Base-by-base conservation (phyloP, 192 early-diverging fungal species). In the Allomyces javanicus region DNA sequence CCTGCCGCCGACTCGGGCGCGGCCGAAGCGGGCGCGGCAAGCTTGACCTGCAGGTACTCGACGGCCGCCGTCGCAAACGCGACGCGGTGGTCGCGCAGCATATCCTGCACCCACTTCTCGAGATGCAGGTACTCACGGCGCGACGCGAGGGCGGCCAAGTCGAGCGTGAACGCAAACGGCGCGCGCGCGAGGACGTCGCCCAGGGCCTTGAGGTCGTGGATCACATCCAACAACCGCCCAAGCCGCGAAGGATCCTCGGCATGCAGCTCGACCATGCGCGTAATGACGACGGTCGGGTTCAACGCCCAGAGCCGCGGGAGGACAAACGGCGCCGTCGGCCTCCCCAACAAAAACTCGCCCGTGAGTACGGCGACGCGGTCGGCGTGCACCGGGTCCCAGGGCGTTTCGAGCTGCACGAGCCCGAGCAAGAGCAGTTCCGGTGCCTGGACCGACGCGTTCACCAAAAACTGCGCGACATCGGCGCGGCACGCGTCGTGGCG, bases 61-160 rank as follows among this genome's bases (percentile, higher is more conserved):
- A 93, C 72, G 70, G 88, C 89, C 0, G 85, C 81, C 21, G 75
- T 74, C 50, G 85, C 64, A 75, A 93, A 93, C 12, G 70, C 27
- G 50, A 85, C 81, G n/a, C 83, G 78, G 44, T 83, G 77, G 9
- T 83, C 77, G 9, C 69, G 63, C 12, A 91, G 78, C 26, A 85
- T 84, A 62, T 89, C 89, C 65, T 78, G 81, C 10, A 93, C 71
- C 89, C 89, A 93, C 71, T 89, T 90, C 67, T 91, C 91, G 1
- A 93, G 68, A 65, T 88, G 90, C 5, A 93, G 70, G 63, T 83
- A 87, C 66, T 90, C 87, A 25, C 87, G 74, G 9, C 88, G 77
- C 3, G 85, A 85, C 4, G 91, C 89, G 14, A 93, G 73, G 0
- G 87, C 81, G 25, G 89, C 89, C 22, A 93, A 68, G 64, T 91